Conservation (phyloP, 202 grass and related monocot species). For the Carex arenaria region DNA sequence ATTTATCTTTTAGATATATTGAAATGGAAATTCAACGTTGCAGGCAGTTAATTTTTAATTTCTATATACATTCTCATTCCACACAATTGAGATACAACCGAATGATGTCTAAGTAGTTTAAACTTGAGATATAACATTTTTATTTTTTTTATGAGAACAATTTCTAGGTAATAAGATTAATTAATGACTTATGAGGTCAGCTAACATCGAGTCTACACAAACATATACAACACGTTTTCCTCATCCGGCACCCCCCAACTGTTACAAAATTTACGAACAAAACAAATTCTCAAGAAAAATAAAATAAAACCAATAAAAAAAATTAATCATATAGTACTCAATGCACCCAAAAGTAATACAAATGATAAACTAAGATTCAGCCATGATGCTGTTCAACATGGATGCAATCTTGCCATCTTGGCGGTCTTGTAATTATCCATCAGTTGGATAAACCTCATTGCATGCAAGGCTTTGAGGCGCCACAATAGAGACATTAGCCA, state of each 20-base stretch:
- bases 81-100: too few relatives aligned
- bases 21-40: too few relatives aligned
- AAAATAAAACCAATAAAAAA: background rate
- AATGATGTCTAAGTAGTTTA: too few relatives aligned
- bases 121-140: too few relatives aligned
- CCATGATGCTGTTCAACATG: constrained; percentile 67
- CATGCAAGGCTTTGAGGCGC: constrained; percentile 95
- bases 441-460: constrained; percentile 91
- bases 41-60: too few relatives aligned
- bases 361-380: constrained; percentile 41
- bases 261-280: constrained; percentile 9
- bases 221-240: constrained; percentile 19
- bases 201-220: constrained; percentile 10
- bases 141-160: background rate
- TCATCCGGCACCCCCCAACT: background rate
- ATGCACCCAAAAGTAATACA: background rate
- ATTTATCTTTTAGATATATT: too few relatives aligned
- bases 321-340: background rate
- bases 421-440: constrained; percentile 91
- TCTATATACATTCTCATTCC: too few relatives aligned
- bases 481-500: constrained; percentile 98
- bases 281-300: background rate
- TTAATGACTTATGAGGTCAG: background rate
- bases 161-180: background rate
- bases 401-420: constrained; percentile 89